Evolutionary conservation across 208 protist species (phyloP), one percentile per base, ranked within the genome.

Genomic region (Leishmania aethiopica): DNA sequence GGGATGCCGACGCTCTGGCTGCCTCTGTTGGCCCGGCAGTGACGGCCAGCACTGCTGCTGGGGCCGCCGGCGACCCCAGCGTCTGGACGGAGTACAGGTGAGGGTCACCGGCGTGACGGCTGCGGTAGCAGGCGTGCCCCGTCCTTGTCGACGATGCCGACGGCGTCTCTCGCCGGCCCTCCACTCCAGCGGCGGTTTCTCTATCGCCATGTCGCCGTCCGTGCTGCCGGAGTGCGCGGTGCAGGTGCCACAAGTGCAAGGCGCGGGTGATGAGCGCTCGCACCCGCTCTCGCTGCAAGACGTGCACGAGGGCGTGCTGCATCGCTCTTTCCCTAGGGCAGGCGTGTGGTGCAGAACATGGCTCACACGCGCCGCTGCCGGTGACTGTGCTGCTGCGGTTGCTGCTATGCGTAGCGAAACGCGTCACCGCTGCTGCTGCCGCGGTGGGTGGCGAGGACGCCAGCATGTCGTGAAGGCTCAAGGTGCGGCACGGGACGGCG

Each of bases 251-350:
- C 11, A 35, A 22, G 7, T 55, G 11, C 2, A 71, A 55, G 8
- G 32, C 69, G 8, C 73, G 53, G 19, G 72, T 55, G 51, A 78
- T 59, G 42, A 83, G 40, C 62, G 42, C 40, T 19, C 79, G 79
- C 19, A 76, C 74, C 0, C 28, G 32, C 25, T 83, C 79, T 35
- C 79, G 79, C 60, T 73, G 79, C 73, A 83, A 37, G 40, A 78
- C 51, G 32, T 83, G 79, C 32, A 55, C 79, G 0, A 83, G 5
- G 25, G 57, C 19, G 55, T 32, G 35, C 13, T 47, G 70, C 55
- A 67, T 45, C 8, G 17, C 15, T 15, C 15, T 22, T 40, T 75
- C 8, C 71, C 4, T 15, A 3, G 71, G 8, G 25, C 17, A 35
- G 67, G 6, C 57, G 55, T 5, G 64, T 17, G 47, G 25, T 13